Evolutionary conservation across 139 green algal species (phyloP).

Genomic region (Chlorella sp.): DNA sequence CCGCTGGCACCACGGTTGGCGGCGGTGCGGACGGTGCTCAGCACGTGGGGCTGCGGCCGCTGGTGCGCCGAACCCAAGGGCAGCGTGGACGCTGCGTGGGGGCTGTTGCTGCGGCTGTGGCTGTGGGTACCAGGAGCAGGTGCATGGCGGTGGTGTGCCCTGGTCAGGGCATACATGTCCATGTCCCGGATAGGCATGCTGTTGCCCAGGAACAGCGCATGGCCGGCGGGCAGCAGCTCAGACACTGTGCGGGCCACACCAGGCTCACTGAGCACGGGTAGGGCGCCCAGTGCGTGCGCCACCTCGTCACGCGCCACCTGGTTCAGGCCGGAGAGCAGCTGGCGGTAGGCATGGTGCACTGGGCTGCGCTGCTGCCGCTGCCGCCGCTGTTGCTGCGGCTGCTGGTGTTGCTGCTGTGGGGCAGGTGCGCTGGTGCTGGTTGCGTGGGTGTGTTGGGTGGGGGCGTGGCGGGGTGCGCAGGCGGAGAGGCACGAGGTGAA

Average conservation of each 20-base stretch:
- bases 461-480: too few species aligned
- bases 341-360: too few species aligned
- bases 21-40: constrained; percentile 43
- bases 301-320: constrained; percentile 6
- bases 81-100: too few species aligned
- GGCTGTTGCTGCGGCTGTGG: too few species aligned
- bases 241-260: constrained; percentile 54
- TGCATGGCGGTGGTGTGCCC: not conserved
- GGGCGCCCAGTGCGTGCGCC: constrained; percentile 9
- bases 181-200: constrained; percentile 97
- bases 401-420: constrained; percentile 26
- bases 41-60: too few species aligned
- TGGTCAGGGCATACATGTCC: constrained; percentile 82
- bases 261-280: constrained; percentile 54
- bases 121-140: not conserved
- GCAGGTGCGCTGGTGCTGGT: too few species aligned
- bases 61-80: too few species aligned
- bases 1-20: constrained; percentile 92
- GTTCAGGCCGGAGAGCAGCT: not conserved
- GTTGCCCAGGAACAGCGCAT: constrained; percentile 94
- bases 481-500: too few species aligned
- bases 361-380: too few species aligned
- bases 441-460: too few species aligned
- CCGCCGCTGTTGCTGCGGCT: constrained; percentile 7
- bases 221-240: constrained; percentile 43